Conservation (phyloP, 108 stramenopile genomes). For the Cyclotella sp. region DNA sequence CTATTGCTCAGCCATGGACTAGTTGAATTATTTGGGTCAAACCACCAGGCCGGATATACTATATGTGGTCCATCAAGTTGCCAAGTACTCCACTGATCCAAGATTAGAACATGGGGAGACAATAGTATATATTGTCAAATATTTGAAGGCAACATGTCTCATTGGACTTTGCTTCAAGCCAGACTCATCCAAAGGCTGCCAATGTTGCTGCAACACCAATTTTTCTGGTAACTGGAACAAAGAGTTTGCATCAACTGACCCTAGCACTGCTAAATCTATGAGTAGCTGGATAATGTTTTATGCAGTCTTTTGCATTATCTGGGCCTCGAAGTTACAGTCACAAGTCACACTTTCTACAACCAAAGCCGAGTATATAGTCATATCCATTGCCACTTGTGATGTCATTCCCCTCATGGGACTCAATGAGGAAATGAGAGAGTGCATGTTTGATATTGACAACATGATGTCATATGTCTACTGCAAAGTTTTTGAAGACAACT, state of each 20-base stretch:
- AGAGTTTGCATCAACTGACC: background rate
- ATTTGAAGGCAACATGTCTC: too few species aligned
- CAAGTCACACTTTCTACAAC: constrained; percentile 19
- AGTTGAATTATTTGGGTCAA: constrained; percentile 40
- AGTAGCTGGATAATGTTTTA: constrained; percentile 11
- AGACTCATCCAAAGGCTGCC: background rate
- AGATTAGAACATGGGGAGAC: constrained; percentile 18
- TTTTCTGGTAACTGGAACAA: constrained; percentile 10
- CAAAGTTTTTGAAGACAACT: constrained; percentile 50
- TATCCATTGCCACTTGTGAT: constrained; percentile 6
- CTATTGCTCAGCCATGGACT: constrained; percentile 22
- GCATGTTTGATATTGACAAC: constrained; percentile 8
- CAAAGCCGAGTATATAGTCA: constrained; percentile 27
- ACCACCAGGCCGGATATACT: constrained; percentile 27
- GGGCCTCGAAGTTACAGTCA: background rate
- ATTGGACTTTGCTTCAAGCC: constrained; percentile 30
- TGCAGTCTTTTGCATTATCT: background rate
- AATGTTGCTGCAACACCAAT: too few species aligned
- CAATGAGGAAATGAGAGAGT: constrained; percentile 18
- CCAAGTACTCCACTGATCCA: constrained; percentile 11
- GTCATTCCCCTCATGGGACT: constrained; percentile 17
- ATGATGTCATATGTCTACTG: constrained; percentile 15
- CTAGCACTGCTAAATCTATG: constrained; percentile 29
- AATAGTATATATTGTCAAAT: too few species aligned
- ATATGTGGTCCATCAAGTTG: constrained; percentile 17